These are phyloP conservation scores for Cytospora schulzeri DNA, from an alignment of 2,329 filamentous ascomycete species.

Conservation along the genomic window DNA sequence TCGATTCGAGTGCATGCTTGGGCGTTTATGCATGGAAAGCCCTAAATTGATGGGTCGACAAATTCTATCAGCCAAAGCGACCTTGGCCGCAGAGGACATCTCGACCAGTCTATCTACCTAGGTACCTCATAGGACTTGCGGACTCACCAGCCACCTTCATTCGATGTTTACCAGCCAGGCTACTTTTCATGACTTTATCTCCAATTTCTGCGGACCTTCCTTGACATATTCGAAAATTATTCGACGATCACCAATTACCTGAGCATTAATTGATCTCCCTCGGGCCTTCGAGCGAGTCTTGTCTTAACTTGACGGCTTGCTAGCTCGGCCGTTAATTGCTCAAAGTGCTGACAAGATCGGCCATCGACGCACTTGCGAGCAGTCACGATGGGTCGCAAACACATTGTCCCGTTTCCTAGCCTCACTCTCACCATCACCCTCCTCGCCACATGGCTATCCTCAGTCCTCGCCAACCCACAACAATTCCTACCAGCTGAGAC, in stretches of 20 bases:
- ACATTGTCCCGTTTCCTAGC: constrained; percentile 11
- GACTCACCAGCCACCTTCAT: constrained; percentile 28
- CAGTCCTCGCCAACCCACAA: constrained; percentile 31
- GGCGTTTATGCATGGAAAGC: not conserved
- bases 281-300: not conserved
- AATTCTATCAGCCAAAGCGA: constrained; percentile 7
- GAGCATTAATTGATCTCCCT: not conserved
- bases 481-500: constrained; percentile 37
- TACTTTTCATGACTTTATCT: constrained; percentile 5
- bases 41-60: not conserved
- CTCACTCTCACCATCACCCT: constrained; percentile 14
- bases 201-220: not conserved
- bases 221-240: not conserved
- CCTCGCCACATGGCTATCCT: constrained; percentile 23
- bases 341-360: not conserved
- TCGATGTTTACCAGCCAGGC: constrained; percentile 19
- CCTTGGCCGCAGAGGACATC: constrained; percentile 14
- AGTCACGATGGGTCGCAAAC: constrained; percentile 23
- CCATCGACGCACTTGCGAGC: not conserved
- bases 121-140: no score
- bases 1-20: not conserved
- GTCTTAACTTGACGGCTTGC: not conserved
- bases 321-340: not conserved
- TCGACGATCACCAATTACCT: not conserved
- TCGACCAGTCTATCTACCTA: not conserved